phyloP scores from a whole-genome alignment of 441 rosid genomes.

The Theobroma grandiflorum region DNA sequence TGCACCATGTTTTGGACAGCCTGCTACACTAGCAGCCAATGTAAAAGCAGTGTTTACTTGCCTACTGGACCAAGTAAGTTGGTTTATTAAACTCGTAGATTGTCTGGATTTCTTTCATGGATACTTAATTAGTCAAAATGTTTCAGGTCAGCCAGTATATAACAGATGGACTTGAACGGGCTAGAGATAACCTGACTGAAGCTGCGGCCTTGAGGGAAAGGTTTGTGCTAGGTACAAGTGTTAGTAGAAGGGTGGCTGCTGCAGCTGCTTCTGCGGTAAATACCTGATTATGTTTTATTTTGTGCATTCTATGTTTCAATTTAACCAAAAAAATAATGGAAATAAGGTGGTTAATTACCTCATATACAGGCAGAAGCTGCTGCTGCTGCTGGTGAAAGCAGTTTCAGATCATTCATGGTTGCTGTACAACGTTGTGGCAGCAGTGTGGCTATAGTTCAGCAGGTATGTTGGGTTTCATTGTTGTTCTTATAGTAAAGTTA shows the following conservation, averaged over 20 bases:
- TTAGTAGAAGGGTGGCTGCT: conserved; percentile 98
- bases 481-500: conserved; percentile 27
- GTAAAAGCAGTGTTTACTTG: conserved; percentile 93
- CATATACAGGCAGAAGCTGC: conserved; percentile 96
- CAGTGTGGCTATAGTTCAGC: conserved; percentile 98
- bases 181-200: conserved; percentile 91
- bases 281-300: conserved; percentile 42
- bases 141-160: conserved; percentile 87
- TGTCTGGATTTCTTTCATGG: conserved; percentile 24
- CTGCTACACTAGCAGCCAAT: conserved; percentile 81
- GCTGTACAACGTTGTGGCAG: conserved; percentile 98
- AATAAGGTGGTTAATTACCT: conserved; percentile 36
- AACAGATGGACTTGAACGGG: conserved; percentile 98
- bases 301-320: conserved; percentile 3
- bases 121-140: conserved; percentile 28
- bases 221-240: conserved; percentile 85
- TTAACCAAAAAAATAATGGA: conserved; percentile 19
- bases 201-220: conserved; percentile 97
- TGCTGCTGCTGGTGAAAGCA: conserved; percentile 99
- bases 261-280: conserved; percentile 99
- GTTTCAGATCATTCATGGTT: conserved; percentile 99
- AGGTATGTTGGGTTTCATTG: conserved; percentile 58
- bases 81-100: conserved; percentile 30
- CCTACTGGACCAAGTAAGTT: conserved; percentile 90
- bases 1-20: conserved; percentile 54